Evolutionary conservation across 441 rosid genomes (phyloP).

Genomic region (Pelargonium myrrhifolium): DNA sequence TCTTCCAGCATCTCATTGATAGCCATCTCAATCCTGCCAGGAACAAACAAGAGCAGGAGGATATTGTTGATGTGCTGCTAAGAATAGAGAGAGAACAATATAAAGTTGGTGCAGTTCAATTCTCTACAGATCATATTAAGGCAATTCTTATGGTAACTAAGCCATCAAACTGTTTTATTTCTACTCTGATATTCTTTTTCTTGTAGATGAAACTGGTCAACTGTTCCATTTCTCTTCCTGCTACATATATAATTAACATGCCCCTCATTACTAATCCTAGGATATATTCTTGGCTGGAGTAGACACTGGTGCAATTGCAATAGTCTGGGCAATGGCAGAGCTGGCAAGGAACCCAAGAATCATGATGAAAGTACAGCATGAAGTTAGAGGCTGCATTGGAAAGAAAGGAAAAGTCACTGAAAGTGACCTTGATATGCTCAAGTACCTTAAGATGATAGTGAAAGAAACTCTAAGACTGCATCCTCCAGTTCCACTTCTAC

Average conservation of each 20-base stretch:
- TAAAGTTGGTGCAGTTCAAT: conserved; percentile 20
- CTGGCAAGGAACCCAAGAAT: conserved; percentile 11
- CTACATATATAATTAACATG: background rate
- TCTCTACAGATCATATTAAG: conserved; percentile 29
- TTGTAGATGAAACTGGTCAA: too few relatives aligned
- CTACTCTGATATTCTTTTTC: background rate
- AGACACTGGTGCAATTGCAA: conserved; percentile 27
- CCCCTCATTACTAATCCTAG: conserved; percentile 13
- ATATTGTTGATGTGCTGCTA: conserved; percentile 39
- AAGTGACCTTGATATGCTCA: conserved; percentile 26
- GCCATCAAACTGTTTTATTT: conserved; percentile 9
- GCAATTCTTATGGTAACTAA: conserved; percentile 43
- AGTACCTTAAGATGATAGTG: conserved; percentile 37
- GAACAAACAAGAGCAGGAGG: conserved; percentile 26
- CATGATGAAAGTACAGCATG: conserved; percentile 45
- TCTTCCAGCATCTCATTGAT: conserved; percentile 34
- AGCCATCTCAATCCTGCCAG: conserved; percentile 39
- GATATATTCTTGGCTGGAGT: conserved; percentile 39
- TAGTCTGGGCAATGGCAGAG: conserved; percentile 48
- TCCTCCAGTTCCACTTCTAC: conserved; percentile 26
- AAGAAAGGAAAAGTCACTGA: conserved; percentile 24
- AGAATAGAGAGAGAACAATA: conserved; percentile 31
- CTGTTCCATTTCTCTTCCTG: too few relatives aligned
- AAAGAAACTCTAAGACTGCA: conserved; percentile 37
- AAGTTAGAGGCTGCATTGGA: conserved; percentile 30